phyloP scores from a whole-genome alignment of 2,329 filamentous ascomycete species.

The Phaeosphaeriaceae sp. region DNA sequence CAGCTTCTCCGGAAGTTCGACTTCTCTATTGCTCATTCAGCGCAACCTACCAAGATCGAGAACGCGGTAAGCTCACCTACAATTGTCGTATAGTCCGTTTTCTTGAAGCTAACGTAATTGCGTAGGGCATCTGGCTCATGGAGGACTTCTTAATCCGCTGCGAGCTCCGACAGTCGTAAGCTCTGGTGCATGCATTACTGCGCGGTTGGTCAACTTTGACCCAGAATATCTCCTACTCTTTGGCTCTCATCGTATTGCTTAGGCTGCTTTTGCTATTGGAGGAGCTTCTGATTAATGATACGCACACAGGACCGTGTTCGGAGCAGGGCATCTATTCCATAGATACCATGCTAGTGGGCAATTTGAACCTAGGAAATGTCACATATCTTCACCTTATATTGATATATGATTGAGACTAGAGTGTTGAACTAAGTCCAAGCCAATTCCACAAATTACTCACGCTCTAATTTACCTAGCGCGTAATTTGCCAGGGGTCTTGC shows the following conservation, averaged over 20 bases:
- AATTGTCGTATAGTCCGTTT: not conserved
- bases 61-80: constrained; percentile 10
- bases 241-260: not conserved
- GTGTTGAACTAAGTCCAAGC: too few relatives aligned
- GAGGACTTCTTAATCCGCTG: constrained; percentile 15
- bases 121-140: constrained; percentile 19
- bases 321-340: not conserved
- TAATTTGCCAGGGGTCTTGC: not conserved
- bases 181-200: not conserved
- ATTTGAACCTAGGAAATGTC: not conserved
- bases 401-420: not conserved
- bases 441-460: too few relatives aligned
- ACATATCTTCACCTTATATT: not conserved
- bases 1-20: constrained; percentile 17
- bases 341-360: not conserved
- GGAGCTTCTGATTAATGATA: not conserved
- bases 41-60: constrained; percentile 7
- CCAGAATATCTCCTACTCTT: not conserved
- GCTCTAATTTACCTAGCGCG: not conserved
- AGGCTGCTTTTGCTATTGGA: not conserved
- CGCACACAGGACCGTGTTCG: not conserved
- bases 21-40: constrained; percentile 11
- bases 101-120: constrained; percentile 2
- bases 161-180: constrained; percentile 3
- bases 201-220: not conserved